Conservation (phyloP, 2,329 filamentous ascomycete species). For the Pseudovirgaria hyperparasitica region DNA sequence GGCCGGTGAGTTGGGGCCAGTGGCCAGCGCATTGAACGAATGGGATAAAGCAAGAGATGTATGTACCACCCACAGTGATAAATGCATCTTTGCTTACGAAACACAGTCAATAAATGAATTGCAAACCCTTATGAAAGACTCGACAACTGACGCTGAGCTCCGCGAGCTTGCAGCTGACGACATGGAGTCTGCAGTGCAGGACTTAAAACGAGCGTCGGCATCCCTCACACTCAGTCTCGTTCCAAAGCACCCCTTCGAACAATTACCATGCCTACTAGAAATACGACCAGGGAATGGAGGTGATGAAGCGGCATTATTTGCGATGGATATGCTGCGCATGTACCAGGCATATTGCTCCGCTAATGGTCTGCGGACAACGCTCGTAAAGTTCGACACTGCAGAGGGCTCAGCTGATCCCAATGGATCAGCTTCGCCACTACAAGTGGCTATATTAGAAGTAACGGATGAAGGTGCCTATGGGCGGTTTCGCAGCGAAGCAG, state of each 20-base stretch:
- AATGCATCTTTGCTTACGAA: not conserved
- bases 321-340: conserved; percentile 79
- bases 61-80: conserved; percentile 7
- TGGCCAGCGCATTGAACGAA: conserved; percentile 39
- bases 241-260: conserved; percentile 78
- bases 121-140: conserved; percentile 60
- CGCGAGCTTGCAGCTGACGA: conserved; percentile 53
- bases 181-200: conserved; percentile 49
- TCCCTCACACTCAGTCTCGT: conserved; percentile 67
- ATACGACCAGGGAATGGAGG: conserved; percentile 87
- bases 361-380: conserved; percentile 49
- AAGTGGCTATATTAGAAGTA: conserved; percentile 81
- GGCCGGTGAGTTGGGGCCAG: conserved; percentile 40
- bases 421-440: conserved; percentile 53
- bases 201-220: conserved; percentile 50
- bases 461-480: conserved; percentile 68
- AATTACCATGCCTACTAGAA: conserved; percentile 82
- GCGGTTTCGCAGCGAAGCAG: conserved; percentile 71
- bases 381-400: conserved; percentile 69
- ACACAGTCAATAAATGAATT: conserved; percentile 52
- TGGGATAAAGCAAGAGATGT: conserved; percentile 48
- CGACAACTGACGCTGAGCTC: conserved; percentile 45
- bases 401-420: conserved; percentile 49
- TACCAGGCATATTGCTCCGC: conserved; percentile 68
- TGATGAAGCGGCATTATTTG: conserved; percentile 82